phyloP scores from a whole-genome alignment of 768 basidiomycete genomes.

The Podaxis sp. region DNA sequence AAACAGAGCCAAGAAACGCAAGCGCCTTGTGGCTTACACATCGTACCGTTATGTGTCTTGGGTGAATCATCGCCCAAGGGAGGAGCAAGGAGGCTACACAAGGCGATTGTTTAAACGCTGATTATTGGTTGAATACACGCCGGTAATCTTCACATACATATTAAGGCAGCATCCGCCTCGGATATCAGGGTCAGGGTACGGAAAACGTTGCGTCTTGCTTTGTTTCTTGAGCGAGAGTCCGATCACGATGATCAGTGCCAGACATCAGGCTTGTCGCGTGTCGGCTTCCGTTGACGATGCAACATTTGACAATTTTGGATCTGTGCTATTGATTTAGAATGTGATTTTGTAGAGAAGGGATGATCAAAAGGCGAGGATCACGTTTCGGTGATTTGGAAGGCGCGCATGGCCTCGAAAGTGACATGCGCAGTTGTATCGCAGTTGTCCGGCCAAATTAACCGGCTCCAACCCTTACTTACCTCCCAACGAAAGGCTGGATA shows the following conservation, averaged over 20 bases:
- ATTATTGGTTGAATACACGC: not conserved
- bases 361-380: too few species aligned
- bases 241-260: not conserved
- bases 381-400: too few species aligned
- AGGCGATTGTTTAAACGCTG: not conserved
- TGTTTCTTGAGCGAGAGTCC: not conserved
- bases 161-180: not conserved
- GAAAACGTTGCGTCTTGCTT: constrained; percentile 3
- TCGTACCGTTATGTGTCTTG: not conserved
- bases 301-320: too few species aligned
- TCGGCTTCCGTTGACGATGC: not conserved
- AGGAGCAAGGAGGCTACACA: not conserved
- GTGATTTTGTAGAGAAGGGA: too few species aligned
- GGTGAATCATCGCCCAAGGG: not conserved
- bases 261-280: not conserved
- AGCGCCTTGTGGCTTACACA: not conserved
- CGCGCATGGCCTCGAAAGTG: too few species aligned
- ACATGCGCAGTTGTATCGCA: too few species aligned
- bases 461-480: too few species aligned
- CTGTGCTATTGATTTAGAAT: too few species aligned
- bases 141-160: not conserved
- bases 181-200: not conserved
- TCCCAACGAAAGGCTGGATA: too few species aligned
- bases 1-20: not conserved
- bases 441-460: too few species aligned